Evolutionary conservation across 73 alveolate species (phyloP).

Genomic region (Uronychia setigera): DNA sequence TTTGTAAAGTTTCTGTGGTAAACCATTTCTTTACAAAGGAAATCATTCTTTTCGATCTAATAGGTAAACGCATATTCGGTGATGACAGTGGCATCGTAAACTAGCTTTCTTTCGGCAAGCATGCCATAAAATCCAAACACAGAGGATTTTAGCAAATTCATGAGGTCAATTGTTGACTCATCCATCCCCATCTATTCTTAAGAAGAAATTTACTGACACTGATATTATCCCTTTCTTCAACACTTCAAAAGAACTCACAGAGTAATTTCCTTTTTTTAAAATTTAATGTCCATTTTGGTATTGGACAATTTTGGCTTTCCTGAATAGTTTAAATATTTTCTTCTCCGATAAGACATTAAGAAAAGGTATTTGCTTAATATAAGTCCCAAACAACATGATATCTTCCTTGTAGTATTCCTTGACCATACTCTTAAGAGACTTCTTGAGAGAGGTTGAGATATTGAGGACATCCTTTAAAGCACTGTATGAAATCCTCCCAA

Average conservation of each 20-base stretch:
- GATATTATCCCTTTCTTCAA: neutral
- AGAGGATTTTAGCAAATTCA: neutral
- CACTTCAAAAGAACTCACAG: neutral
- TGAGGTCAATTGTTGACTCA: neutral
- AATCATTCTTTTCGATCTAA: neutral
- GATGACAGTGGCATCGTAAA: neutral
- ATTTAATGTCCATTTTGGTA: neutral
- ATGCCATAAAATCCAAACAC: neutral
- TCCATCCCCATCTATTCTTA: neutral
- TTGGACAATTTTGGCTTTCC: neutral
- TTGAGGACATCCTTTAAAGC: neutral
- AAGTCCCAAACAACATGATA: neutral
- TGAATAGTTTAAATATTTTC: neutral
- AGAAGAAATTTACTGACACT: neutral
- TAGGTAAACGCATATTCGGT: neutral
- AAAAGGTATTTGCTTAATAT: neutral
- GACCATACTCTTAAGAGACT: neutral
- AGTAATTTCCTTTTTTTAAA: neutral
- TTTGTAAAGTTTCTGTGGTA: neutral
- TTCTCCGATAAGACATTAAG: neutral
- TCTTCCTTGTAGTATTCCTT: neutral
- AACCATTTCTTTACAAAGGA: neutral
- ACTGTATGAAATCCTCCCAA: neutral
- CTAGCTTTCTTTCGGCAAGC: neutral
- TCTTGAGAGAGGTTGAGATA: neutral